Conservation (phyloP, 1,139 yeast species). For the Lodderomyces beijingensis region DNA sequence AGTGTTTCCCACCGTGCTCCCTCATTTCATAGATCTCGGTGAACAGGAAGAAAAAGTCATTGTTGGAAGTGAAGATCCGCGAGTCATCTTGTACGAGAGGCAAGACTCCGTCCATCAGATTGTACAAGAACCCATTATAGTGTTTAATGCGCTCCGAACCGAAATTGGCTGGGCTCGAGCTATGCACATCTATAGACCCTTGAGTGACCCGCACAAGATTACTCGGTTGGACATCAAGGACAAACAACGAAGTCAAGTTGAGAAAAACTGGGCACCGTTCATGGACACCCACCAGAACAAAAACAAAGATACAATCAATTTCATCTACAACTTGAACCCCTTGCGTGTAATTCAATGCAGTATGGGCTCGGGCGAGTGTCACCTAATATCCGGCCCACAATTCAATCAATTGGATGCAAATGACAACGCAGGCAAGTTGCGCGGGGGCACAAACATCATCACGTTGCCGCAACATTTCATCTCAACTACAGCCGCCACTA, state of each 20-base stretch:
- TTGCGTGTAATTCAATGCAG: constrained; percentile 16
- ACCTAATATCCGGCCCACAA: constrained; percentile 14
- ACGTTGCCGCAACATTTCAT: constrained; percentile 12
- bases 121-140: constrained; percentile 39
- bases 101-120: constrained; percentile 14
- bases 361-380: constrained; percentile 14
- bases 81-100: constrained; percentile 27
- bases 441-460: constrained; percentile 18
- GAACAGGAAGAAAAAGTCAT: constrained; percentile 13
- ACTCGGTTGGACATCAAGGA: constrained; percentile 24
- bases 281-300: constrained; percentile 21
- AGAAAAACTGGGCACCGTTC: constrained; percentile 46
- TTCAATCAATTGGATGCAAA: constrained; percentile 12
- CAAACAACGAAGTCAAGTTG: constrained; percentile 14
- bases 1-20: constrained; percentile 23
- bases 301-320: constrained; percentile 9
- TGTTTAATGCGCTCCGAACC: constrained; percentile 36
- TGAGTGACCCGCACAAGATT: constrained; percentile 18
- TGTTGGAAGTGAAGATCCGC: constrained; percentile 44
- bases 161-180: constrained; percentile 21
- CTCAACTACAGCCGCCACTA: too few relatives aligned
- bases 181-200: constrained; percentile 30
- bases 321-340: constrained; percentile 19
- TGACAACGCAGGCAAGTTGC: constrained; percentile 15
- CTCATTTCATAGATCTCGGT: constrained; percentile 22